phyloP scores from a whole-genome alignment of 1,284 basidiomycete genomes.

The Hymenochaete sp. region DNA sequence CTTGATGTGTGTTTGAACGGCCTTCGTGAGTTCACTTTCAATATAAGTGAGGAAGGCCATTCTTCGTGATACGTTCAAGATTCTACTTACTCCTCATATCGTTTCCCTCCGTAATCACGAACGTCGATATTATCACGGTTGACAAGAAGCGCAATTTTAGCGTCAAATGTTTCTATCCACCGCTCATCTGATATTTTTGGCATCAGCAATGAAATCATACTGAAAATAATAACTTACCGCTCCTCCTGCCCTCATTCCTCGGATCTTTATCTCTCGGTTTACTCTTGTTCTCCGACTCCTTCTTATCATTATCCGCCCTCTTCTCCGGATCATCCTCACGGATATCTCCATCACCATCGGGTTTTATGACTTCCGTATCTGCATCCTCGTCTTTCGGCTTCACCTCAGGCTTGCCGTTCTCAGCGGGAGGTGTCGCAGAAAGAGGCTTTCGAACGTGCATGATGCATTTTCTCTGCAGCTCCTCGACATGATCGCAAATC shows the following conservation, averaged over 20 bases:
- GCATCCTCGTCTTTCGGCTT: constrained; percentile 39
- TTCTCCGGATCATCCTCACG: constrained; percentile 15
- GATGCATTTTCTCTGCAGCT: constrained; percentile 88
- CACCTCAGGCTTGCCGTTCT: constrained; percentile 22
- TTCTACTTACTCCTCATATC: constrained; percentile 71
- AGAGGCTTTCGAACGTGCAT: constrained; percentile 77
- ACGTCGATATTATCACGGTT: constrained; percentile 73
- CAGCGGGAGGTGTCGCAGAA: constrained; percentile 48
- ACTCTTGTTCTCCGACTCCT: constrained; percentile 32
- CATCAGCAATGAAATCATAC: constrained; percentile 15
- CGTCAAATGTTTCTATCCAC: constrained; percentile 81
- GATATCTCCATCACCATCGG: constrained; percentile 24
- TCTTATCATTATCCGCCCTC: constrained; percentile 30
- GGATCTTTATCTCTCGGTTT: constrained; percentile 34
- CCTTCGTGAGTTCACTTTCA: constrained; percentile 69
- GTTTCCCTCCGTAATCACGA: constrained; percentile 80
- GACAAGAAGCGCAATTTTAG: constrained; percentile 71
- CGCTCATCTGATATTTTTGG: constrained; percentile 53
- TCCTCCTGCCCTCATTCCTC: constrained; percentile 64
- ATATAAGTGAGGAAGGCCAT: constrained; percentile 12
- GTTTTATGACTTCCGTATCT: constrained; percentile 29
- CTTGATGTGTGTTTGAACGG: constrained; percentile 73
- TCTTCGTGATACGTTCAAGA: constrained; percentile 12
- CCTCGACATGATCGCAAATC: constrained; percentile 85
- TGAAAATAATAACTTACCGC: constrained; percentile 38